Conservation (phyloP, 257 asterid genomes). For the Fraxinus americana region DNA sequence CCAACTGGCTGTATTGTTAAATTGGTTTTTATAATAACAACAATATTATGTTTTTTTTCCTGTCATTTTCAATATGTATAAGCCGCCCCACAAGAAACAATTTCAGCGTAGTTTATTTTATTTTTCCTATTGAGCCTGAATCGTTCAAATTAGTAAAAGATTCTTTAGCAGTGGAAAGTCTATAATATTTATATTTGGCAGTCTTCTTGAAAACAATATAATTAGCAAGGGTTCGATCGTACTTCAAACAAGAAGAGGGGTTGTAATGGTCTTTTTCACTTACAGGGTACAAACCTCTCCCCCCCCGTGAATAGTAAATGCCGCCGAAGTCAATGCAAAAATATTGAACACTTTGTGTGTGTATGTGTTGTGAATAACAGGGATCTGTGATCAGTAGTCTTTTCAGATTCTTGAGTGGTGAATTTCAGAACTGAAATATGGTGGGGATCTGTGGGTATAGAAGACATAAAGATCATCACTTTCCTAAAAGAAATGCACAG, state of each 20-base stretch:
- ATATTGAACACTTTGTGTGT: background rate
- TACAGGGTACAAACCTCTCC: background rate
- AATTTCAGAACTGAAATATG: background rate
- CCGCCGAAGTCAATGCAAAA: background rate
- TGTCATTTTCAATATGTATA: slow-evolving; percentile 21
- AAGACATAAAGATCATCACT: slow-evolving; percentile 18
- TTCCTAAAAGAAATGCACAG: slow-evolving; percentile 39
- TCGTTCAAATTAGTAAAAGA: background rate
- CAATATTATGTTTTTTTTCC: slow-evolving; percentile 19
- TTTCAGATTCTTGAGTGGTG: background rate
- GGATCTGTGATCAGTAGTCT: background rate
- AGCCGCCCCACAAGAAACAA: slow-evolving; percentile 7
- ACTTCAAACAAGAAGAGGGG: background rate
- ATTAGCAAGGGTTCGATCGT: background rate
- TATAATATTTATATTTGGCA: background rate
- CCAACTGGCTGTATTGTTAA: slow-evolving; percentile 24
- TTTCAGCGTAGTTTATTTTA: background rate
- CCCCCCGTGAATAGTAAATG: background rate
- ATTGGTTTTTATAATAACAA: slow-evolving; percentile 30
- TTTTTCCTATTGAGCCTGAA: slow-evolving; percentile 10
- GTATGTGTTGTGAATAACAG: background rate
- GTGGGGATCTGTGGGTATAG: slow-evolving; percentile 13
- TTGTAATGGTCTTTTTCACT: slow-evolving; percentile 3
- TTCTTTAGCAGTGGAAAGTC: background rate
- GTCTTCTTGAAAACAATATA: slow-evolving; percentile 18